These are phyloP conservation scores for Przewalskia tangutica DNA, from an alignment of 257 asterid genomes.

Conservation along the genomic window DNA sequence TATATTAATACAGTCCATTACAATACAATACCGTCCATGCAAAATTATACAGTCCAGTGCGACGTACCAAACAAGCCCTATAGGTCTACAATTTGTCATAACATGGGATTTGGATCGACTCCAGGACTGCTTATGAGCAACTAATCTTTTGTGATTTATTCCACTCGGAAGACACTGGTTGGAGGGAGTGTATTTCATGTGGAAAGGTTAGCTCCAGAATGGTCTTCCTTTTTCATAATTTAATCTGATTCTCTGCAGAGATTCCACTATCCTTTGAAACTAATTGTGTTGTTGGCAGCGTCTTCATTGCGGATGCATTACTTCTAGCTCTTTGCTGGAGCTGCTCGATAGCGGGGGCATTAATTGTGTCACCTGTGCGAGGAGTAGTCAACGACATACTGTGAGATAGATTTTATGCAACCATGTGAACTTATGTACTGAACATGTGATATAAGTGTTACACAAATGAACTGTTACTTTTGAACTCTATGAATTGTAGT, in stretches of 20 bases:
- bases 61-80: no score
- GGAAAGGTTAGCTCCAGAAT: slow-evolving; percentile 55
- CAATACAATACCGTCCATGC: no score
- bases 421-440: neutral
- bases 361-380: slow-evolving; percentile 56
- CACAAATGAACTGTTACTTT: neutral
- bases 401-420: slow-evolving; percentile 37
- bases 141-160: slow-evolving; percentile 72
- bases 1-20: no score
- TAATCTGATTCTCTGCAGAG: neutral
- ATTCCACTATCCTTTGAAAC: neutral
- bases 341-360: slow-evolving; percentile 82
- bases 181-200: slow-evolving; percentile 87
- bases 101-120: slow-evolving; percentile 8
- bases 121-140: slow-evolving; percentile 74
- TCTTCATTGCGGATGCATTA: slow-evolving; percentile 96
- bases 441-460: neutral
- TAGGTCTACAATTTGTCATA: neutral
- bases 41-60: no score
- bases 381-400: slow-evolving; percentile 30
- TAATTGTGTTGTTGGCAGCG: slow-evolving; percentile 38
- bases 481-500: neutral
- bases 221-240: neutral
- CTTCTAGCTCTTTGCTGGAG: slow-evolving; percentile 62
- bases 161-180: slow-evolving; percentile 79